Percentiles rank a stretch among this genome's conserved stretches.
These are phyloP conservation scores for Scheffersomyces cryptocercus DNA, from an alignment of 1,139 yeast genomes.

Conservation along the genomic window DNA sequence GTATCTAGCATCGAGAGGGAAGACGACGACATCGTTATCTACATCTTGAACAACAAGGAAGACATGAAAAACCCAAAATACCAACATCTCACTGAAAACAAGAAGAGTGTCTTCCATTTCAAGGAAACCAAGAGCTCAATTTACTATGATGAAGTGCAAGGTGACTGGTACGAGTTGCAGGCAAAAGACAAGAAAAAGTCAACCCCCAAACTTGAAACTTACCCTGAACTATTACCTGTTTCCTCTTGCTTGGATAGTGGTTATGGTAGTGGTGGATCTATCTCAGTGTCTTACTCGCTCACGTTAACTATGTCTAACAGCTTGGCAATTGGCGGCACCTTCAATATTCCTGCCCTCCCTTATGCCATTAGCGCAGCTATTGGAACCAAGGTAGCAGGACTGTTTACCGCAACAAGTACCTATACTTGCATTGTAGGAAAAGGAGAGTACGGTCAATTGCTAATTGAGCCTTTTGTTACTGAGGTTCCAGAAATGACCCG, in stretches of 20 bases:
- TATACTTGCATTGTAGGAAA: not conserved
- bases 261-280: conserved; percentile 6
- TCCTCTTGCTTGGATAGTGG: conserved; percentile 9
- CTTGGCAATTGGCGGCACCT: not conserved
- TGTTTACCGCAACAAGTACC: not conserved
- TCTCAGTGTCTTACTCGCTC: not conserved
- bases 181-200: conserved; percentile 1
- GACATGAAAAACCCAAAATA: conserved; percentile 10
- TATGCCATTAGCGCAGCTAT: not conserved
- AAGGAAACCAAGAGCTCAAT: conserved; percentile 9
- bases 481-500: not conserved
- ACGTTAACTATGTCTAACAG: not conserved
- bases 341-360: not conserved
- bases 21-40: no score
- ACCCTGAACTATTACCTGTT: conserved; percentile 9
- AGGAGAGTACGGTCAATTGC: not conserved
- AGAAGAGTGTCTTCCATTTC: conserved; percentile 11
- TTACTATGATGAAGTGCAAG: conserved; percentile 14
- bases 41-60: conserved; percentile 1
- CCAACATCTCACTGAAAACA: conserved; percentile 7
- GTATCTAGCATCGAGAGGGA: no score
- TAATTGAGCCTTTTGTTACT: not conserved
- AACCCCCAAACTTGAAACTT: conserved; percentile 2
- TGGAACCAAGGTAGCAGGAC: not conserved
- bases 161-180: conserved; percentile 12